Percentiles rank a stretch among this genome's conserved stretches.
Conservation (phyloP, 2,329 filamentous ascomycete species). For the Huntiella bhutanensis region DNA sequence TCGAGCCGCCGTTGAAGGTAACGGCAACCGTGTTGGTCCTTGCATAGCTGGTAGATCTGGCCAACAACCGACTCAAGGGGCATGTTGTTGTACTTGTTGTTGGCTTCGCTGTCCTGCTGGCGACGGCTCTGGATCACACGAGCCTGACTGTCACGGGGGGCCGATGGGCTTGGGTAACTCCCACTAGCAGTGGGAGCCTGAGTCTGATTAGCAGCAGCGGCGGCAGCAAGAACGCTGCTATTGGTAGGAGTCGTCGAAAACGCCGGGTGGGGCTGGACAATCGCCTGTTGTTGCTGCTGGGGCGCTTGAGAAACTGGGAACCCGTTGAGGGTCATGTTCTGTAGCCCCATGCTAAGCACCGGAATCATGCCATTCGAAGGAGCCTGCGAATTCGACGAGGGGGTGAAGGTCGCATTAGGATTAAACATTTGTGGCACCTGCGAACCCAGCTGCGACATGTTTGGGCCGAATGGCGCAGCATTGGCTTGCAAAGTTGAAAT, state of each 20-base stretch:
- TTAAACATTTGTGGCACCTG: constrained; percentile 17
- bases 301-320: constrained; percentile 17
- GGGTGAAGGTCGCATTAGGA: constrained; percentile 15
- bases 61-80: constrained; percentile 64
- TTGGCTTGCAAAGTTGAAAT: constrained; percentile 45
- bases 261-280: not conserved
- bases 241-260: constrained; percentile 1
- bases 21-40: constrained; percentile 93
- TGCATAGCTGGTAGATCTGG: constrained; percentile 78
- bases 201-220: constrained; percentile 1
- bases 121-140: constrained; percentile 60
- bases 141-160: constrained; percentile 54
- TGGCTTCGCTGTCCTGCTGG: constrained; percentile 52
- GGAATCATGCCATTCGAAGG: constrained; percentile 22
- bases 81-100: constrained; percentile 68
- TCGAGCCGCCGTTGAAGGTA: constrained; percentile 96
- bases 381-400: constrained; percentile 14
- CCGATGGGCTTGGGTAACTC: constrained; percentile 16
- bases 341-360: constrained; percentile 50
- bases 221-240: not conserved
- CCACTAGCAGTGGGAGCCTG: not conserved
- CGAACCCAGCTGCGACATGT: constrained; percentile 16
- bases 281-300: constrained; percentile 8
- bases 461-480: constrained; percentile 59
- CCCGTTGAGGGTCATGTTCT: constrained; percentile 22